These are phyloP conservation scores for Thecaphora thlaspeos DNA, from an alignment of 1,284 basidiomycete species.

Conservation along the genomic window DNA sequence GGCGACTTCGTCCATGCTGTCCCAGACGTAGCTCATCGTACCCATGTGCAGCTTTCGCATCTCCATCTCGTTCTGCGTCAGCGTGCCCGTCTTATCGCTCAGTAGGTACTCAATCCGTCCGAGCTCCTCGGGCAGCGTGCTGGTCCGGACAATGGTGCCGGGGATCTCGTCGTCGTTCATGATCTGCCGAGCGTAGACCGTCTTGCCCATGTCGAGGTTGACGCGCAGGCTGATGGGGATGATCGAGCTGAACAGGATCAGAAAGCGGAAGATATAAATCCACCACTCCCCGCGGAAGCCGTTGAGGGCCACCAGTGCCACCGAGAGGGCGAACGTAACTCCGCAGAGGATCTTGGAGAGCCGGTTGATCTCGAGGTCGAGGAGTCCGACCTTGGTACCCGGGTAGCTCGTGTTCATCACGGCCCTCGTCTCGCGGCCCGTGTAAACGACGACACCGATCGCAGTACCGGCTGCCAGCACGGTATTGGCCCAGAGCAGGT, in stretches of 20 bases:
- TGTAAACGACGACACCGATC: conserved; percentile 89
- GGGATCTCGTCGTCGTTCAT: conserved; percentile 91
- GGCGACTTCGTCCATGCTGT: conserved; percentile 96
- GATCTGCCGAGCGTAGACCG: conserved; percentile 92
- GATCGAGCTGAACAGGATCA: conserved; percentile 97
- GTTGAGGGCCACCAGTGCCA: conserved; percentile 89
- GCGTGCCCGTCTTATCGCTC: conserved; percentile 95
- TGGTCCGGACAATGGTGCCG: conserved; percentile 90
- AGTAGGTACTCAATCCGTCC: conserved; percentile 93
- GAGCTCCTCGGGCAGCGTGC: conserved; percentile 93
- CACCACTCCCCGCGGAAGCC: conserved; percentile 96
- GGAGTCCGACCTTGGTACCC: conserved; percentile 85
- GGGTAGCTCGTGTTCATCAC: conserved; percentile 99
- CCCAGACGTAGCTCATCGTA: conserved; percentile 92
- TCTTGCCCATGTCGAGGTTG: conserved; percentile 99
- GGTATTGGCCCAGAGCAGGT: conserved; percentile 95
- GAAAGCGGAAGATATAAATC: conserved; percentile 91
- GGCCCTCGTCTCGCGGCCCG: conserved; percentile 88
- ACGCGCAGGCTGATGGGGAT: conserved; percentile 98
- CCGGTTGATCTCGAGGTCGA: conserved; percentile 92
- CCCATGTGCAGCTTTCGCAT: conserved; percentile 98
- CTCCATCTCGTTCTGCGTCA: conserved; percentile 99
- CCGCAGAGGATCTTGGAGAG: conserved; percentile 95
- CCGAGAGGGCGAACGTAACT: conserved; percentile 86
- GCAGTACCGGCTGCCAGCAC: conserved; percentile 93